These are phyloP conservation scores for Wickerhamomyces xylosicus DNA, from an alignment of 805 yeast species.

Conservation along the genomic window DNA sequence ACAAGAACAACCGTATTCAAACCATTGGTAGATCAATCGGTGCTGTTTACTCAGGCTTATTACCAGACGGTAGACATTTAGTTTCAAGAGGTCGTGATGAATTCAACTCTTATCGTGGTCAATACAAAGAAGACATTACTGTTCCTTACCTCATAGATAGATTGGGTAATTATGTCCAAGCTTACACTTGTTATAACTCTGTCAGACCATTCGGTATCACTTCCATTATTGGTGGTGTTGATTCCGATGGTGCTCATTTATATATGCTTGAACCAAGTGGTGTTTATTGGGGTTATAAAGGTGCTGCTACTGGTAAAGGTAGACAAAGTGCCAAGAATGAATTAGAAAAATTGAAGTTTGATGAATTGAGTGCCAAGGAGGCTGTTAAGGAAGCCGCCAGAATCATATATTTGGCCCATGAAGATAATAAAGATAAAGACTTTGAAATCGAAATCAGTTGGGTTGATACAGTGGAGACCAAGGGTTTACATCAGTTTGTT, in stretches of 20 bases:
- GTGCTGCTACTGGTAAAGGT: constrained; percentile 98
- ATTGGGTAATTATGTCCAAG: constrained; percentile 86
- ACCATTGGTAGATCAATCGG: constrained; percentile 91
- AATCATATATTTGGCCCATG: constrained; percentile 89
- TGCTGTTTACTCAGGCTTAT: constrained; percentile 86
- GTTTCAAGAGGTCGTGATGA: constrained; percentile 91
- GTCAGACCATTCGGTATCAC: constrained; percentile 97
- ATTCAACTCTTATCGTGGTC: constrained; percentile 65
- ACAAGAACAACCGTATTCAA: constrained; percentile 83
- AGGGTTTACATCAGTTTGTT: constrained; percentile 69
- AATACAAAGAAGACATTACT: constrained; percentile 68
- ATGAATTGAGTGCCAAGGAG: constrained; percentile 58
- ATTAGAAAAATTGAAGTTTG: constrained; percentile 74
- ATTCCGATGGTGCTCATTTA: constrained; percentile 81
- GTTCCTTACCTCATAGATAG: constrained; percentile 78
- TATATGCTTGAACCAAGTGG: constrained; percentile 98
- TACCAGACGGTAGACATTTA: constrained; percentile 94
- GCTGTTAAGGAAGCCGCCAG: constrained; percentile 93
- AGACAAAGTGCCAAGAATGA: constrained; percentile 97
- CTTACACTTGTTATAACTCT: constrained; percentile 89
- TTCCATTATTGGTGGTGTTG: constrained; percentile 89
- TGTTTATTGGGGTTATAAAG: constrained; percentile 92
- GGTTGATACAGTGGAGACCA: constrained; percentile 69
- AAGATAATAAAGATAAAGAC: constrained; percentile 95
- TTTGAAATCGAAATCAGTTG: constrained; percentile 92